Base-by-base conservation (phyloP, 345 rosid genomes). In the Arabidopsis thaliana region DNA sequence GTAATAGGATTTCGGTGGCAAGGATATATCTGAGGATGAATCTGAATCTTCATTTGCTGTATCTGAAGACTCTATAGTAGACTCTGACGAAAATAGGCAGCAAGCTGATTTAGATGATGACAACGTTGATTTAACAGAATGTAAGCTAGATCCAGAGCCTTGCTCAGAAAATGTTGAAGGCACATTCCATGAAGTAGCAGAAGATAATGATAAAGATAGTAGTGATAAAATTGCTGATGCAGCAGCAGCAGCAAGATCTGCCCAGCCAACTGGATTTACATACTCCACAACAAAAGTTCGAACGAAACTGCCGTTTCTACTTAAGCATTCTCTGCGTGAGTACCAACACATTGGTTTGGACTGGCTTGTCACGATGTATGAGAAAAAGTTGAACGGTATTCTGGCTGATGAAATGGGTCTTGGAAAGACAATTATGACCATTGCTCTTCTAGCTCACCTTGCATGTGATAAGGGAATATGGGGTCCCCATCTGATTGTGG, bases 341-440 rank as follows among this genome's bases (percentile, higher is more conserved):
- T 96, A 96, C 85, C 99, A 96, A 63, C 99, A 96, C 79, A 96
- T 96, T 82, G 99, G 99, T 56, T 83, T 96, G 81, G 97, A 96
- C 80, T 96, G 99, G 99, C 99, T 96, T 83, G 99, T 96, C 23
- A 91, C 98, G 6, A 92, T 96, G 98, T 92, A 96, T 83, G 99
- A 96, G 87, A 88, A 96, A 85, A 85, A 91, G 83, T 79, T 96
- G 78, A 96, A 96, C 72, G 99, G 99, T 80, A 96, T 96, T 81
- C 79, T 96, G 61, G 99, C 99, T 76, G 99, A 96, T 87, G 99
- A 96, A 86, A 96, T 96, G 99, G 99, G 99, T 72, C 96, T 96
- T 62, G 99, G 99, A 70, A 96, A 96, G 87, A 96, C 99, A 4
- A 96, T 96, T 72, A 93, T 96, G 99, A 96, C 99, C 53, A 96